phyloP scores from a whole-genome alignment of 139 green algal species.

The Chlorella vulgaris region DNA sequence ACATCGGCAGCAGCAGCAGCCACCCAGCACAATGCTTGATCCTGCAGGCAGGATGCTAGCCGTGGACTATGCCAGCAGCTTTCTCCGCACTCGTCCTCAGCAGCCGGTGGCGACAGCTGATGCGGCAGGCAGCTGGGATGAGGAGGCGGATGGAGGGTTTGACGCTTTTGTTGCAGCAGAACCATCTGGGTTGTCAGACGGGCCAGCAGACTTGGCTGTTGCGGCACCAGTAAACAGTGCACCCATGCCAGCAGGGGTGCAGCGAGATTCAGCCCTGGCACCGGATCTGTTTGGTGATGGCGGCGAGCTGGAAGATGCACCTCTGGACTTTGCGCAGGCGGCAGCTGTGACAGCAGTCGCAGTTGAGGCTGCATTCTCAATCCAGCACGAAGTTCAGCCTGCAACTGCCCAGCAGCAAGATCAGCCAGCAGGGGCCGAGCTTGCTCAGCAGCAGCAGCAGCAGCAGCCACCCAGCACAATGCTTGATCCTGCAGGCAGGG shows the following conservation, averaged over 20 bases:
- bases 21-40: neutral
- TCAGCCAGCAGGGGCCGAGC: neutral
- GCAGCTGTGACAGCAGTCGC: neutral
- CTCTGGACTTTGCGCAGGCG: neutral
- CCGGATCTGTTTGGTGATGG: conserved; percentile 4
- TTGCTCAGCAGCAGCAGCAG: no score
- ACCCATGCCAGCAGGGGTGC: neutral
- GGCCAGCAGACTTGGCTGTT: neutral
- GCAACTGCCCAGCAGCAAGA: conserved; percentile 5
- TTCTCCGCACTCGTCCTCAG: neutral
- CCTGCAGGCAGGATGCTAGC: neutral
- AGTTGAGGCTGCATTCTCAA: neutral
- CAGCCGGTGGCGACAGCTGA: no score
- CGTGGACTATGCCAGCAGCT: conserved; percentile 5
- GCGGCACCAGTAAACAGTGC: neutral
- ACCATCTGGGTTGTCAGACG: neutral
- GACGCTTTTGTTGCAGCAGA: neutral
- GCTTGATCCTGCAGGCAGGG: neutral
- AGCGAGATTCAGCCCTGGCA: neutral
- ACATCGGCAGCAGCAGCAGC: neutral
- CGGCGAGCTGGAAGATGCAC: neutral
- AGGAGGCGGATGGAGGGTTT: neutral
- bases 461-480: neutral
- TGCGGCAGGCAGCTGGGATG: neutral
- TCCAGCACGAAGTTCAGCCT: neutral